Evolutionary conservation across 257 asterid species (phyloP), one percentile per base, ranked within the genome.

Genomic region (Solanum lycopersicoides): DNA sequence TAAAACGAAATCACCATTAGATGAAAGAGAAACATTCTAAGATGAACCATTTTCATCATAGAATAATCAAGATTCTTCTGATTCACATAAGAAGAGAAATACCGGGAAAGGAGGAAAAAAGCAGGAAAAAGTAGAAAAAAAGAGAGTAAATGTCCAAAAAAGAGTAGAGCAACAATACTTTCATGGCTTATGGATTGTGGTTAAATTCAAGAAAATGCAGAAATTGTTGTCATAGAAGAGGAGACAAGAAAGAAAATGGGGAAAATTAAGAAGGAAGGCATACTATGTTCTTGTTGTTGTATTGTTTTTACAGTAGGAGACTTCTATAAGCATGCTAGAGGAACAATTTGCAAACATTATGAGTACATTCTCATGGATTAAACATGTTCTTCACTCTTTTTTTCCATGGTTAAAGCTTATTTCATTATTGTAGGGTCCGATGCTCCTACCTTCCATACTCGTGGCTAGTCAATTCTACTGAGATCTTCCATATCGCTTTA

Each of bases 141-240:
- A 45, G 2, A 28, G 42, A 11, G 83, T 47, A 16, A 77, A 65
- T 47, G 56, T 18, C 10, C 37, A 65, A 32, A 60, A 28, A 68
- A 65, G 39, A 90, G 28, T 84, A 89, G 68, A 86, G 88, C 91
- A 50, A 93, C 93, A 39, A 86, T 94, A 37, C 63, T 89, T 37
- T 91, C 94, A 12, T 94, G 96, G 96, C 88, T 92, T 20, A 88
- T 94, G 25, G 92, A 93, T 60, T 76, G 83, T 5, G 82, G 87
- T 28, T 59, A 73, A 92, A 34, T 34, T 34, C 35, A 34, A 34
- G 35, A 3, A 34, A 34, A 34, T 34, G 35, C 3, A 34, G 4
- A 34, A 34, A 4, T 34, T 34, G 4, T 34, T 34, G 35, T 34
- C 4, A 34, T 34, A 34, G 35, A 34, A 34, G 35, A 3, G 35